Evolutionary conservation across 164 flowering plant species (phyloP).

Genomic region (Chloranthus sessilifolius): DNA sequence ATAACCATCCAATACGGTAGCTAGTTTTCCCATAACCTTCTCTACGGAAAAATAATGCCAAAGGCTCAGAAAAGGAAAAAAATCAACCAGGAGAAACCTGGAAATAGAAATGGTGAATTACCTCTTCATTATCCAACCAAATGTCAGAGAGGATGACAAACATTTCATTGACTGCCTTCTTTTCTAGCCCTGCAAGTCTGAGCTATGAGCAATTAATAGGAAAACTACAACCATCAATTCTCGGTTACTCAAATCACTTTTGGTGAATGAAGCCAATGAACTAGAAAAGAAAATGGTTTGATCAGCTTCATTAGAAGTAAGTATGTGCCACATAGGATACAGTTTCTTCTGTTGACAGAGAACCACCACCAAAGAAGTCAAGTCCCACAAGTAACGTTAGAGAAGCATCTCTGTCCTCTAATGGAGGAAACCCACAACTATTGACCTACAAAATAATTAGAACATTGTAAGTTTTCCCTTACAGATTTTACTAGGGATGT

Average conservation of each 20-base stretch:
- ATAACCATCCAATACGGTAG: slow-evolving; percentile 73
- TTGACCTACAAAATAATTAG: slow-evolving; percentile 39
- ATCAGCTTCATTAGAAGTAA: not conserved
- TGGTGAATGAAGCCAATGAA: slow-evolving; percentile 3
- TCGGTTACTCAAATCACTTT: slow-evolving; percentile 3
- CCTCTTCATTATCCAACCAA: slow-evolving; percentile 88
- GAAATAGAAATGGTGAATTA: slow-evolving; percentile 21
- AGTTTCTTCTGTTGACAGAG: slow-evolving; percentile 60
- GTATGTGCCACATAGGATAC: slow-evolving; percentile 69
- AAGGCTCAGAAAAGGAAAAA: slow-evolving; percentile 5
- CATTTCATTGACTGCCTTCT: slow-evolving; percentile 83
- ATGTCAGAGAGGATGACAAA: slow-evolving; percentile 88
- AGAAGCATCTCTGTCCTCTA: slow-evolving; percentile 85
- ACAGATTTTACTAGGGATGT: not conserved
- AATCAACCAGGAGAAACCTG: not conserved
- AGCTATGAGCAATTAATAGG: slow-evolving; percentile 41
- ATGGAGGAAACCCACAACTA: slow-evolving; percentile 95
- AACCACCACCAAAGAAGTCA: slow-evolving; percentile 90
- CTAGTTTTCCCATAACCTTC: slow-evolving; percentile 84
- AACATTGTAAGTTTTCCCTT: slow-evolving; percentile 3
- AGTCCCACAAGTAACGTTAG: slow-evolving; percentile 46
- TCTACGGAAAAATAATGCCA: slow-evolving; percentile 28
- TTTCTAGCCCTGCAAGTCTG: slow-evolving; percentile 67
- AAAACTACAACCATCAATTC: slow-evolving; percentile 6
- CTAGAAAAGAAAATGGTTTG: not conserved